A percentile compares a stretch with the other conserved stretches of the same genome.
Evolutionary conservation across 2,329 filamentous ascomycete genomes (phyloP).

Genomic region (Trichoderma hamatum): DNA sequence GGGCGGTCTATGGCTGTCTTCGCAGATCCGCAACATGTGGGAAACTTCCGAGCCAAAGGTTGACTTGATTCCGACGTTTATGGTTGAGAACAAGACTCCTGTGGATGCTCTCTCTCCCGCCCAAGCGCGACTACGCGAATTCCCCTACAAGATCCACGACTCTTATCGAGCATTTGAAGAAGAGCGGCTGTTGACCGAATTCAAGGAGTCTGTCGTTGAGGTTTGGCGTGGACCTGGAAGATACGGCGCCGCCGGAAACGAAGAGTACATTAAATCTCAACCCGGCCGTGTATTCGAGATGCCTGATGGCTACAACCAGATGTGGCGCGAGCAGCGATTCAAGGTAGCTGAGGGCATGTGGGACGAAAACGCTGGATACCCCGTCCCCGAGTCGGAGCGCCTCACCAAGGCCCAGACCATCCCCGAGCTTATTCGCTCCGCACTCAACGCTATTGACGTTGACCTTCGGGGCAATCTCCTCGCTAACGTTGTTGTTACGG

Average conservation of each 20-base stretch:
- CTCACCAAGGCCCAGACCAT: conserved; percentile 76
- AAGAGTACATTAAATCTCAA: conserved; percentile 72
- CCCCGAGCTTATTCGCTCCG: conserved; percentile 76
- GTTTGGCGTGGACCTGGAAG: conserved; percentile 83
- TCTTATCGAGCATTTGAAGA: conserved; percentile 86
- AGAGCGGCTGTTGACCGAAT: conserved; percentile 90
- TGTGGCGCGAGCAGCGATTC: conserved; percentile 89
- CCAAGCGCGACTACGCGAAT: conserved; percentile 74
- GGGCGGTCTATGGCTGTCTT: conserved; percentile 86
- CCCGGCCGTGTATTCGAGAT: conserved; percentile 93
- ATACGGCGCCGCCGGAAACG: conserved; percentile 66
- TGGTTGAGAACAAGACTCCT: conserved; percentile 82
- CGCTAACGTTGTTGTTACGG: conserved; percentile 89
- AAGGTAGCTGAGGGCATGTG: conserved; percentile 86
- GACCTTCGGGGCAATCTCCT: conserved; percentile 84
- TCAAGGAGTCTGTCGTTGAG: conserved; percentile 97
- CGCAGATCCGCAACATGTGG: conserved; percentile 83
- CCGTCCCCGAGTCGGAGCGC: conserved; percentile 48
- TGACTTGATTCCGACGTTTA: conserved; percentile 79
- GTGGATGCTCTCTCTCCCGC: conserved; percentile 85
- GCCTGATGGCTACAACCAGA: conserved; percentile 93
- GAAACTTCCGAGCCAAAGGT: conserved; percentile 68
- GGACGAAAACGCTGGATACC: conserved; percentile 77
- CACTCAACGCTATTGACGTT: conserved; percentile 80
- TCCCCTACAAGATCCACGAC: conserved; percentile 60